These are phyloP conservation scores for Euphorbia neoarborescens DNA, from an alignment of 441 rosid genomes.

Conservation along the genomic window DNA sequence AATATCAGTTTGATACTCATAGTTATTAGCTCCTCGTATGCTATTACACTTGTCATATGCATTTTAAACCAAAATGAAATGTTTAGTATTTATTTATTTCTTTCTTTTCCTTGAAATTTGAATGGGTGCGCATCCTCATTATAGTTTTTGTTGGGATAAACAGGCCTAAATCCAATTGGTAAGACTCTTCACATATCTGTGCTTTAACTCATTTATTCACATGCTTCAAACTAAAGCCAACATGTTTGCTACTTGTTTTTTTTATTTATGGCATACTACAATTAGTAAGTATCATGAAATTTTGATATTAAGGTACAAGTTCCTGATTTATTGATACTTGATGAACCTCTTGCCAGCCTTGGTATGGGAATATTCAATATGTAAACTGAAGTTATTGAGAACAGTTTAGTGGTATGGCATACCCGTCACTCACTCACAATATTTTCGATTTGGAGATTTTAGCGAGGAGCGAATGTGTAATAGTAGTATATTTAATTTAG, in stretches of 20 bases:
- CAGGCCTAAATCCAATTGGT: conserved; percentile 71
- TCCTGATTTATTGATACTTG: conserved; percentile 77
- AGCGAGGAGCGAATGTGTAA: not conserved
- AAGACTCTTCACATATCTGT: conserved; percentile 24
- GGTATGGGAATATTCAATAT: too few relatives aligned
- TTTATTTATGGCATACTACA: conserved; percentile 9
- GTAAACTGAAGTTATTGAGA: too few relatives aligned
- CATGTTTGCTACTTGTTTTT: not conserved
- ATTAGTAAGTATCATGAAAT: conserved; percentile 12
- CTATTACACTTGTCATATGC: not conserved
- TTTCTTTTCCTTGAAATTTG: not conserved
- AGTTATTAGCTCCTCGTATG: not conserved
- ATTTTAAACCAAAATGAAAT: conserved; percentile 4
- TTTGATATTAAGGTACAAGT: conserved; percentile 56
- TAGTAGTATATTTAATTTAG: not conserved
- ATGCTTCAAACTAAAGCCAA: not conserved
- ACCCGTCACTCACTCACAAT: too few relatives aligned
- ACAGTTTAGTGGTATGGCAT: too few relatives aligned
- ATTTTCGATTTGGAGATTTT: not conserved
- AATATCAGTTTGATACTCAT: not conserved
- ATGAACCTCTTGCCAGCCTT: conserved; percentile 96
- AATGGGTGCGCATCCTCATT: not conserved
- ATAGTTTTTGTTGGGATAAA: not conserved
- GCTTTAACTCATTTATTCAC: not conserved
- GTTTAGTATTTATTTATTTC: not conserved